Conservation (phyloP, 768 basidiomycete genomes). For the Russula sp. region DNA sequence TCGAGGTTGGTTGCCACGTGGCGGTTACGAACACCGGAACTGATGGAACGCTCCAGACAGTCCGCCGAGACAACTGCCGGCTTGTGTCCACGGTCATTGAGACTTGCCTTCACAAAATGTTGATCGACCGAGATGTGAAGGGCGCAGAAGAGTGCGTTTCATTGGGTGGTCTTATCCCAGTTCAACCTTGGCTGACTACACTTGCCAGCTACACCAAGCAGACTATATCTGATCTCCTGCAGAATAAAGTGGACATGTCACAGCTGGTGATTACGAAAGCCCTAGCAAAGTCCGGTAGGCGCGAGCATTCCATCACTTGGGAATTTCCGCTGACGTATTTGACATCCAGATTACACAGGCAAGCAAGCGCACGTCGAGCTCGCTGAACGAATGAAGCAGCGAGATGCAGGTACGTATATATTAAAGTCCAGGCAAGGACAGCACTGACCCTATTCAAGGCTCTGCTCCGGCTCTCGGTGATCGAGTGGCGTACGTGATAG, state of each 20-base stretch:
- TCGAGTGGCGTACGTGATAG: constrained; percentile 97
- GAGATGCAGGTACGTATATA: constrained; percentile 67
- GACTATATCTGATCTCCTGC: constrained; percentile 86
- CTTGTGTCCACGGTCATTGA: constrained; percentile 97
- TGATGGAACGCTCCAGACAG: constrained; percentile 54
- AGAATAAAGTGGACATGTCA: constrained; percentile 98
- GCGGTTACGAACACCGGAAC: not conserved
- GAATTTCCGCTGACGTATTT: not conserved
- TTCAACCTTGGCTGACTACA: constrained; percentile 4
- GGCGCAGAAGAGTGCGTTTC: constrained; percentile 81
- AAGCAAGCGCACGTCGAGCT: constrained; percentile 97
- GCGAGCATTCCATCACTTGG: not conserved
- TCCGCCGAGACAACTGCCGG: constrained; percentile 97
- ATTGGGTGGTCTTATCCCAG: not conserved
- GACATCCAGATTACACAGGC: constrained; percentile 67
- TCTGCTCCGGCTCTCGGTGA: constrained; percentile 97
- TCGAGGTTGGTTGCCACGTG: constrained; percentile 52
- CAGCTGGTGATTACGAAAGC: constrained; percentile 99
- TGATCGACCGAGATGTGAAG: constrained; percentile 90
- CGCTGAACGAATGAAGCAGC: constrained; percentile 90
- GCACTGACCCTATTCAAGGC: constrained; percentile 35
- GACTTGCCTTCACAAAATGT: constrained; percentile 95
- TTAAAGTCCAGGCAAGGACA: not conserved
- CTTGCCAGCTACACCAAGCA: constrained; percentile 78
- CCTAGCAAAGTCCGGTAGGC: constrained; percentile 72